Conservation (phyloP, 768 basidiomycete species). For the Tylopilus cervinicoccineus region DNA sequence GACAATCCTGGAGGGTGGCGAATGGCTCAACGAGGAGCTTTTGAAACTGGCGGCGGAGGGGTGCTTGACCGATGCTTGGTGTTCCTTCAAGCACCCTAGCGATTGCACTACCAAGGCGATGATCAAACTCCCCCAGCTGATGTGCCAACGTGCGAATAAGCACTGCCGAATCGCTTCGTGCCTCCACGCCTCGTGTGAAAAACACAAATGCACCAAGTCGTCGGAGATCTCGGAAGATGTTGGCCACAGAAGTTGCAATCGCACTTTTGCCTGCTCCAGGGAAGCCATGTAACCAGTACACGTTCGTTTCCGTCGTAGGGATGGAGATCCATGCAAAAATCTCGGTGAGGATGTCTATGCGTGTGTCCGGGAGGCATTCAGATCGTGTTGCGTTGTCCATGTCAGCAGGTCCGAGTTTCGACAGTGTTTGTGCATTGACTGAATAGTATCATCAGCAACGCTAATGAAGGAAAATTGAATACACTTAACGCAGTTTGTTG, state of each 20-base stretch:
- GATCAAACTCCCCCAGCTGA: constrained; percentile 32
- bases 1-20: constrained; percentile 9
- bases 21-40: constrained; percentile 33
- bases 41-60: constrained; percentile 31
- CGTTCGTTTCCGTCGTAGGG: constrained; percentile 16
- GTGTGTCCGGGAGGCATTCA: constrained; percentile 30
- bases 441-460: background rate
- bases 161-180: constrained; percentile 26
- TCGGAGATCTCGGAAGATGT: constrained; percentile 28
- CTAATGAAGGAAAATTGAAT: background rate
- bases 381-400: constrained; percentile 27
- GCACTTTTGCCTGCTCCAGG: constrained; percentile 37
- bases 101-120: constrained; percentile 26
- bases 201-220: constrained; percentile 36
- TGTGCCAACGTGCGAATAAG: constrained; percentile 35
- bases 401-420: constrained; percentile 26
- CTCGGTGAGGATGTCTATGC: constrained; percentile 26
- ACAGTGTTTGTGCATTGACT: constrained; percentile 21
- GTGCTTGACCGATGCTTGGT: constrained; percentile 29
- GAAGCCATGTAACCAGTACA: constrained; percentile 35
- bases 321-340: constrained; percentile 24
- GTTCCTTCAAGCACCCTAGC: constrained; percentile 21
- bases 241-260: constrained; percentile 33
- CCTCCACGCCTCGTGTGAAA: constrained; percentile 30
- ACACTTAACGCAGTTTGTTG: constrained; percentile 21